Base-by-base conservation (phyloP, 805 yeast genomes). In the Saturnispora galanensis region DNA sequence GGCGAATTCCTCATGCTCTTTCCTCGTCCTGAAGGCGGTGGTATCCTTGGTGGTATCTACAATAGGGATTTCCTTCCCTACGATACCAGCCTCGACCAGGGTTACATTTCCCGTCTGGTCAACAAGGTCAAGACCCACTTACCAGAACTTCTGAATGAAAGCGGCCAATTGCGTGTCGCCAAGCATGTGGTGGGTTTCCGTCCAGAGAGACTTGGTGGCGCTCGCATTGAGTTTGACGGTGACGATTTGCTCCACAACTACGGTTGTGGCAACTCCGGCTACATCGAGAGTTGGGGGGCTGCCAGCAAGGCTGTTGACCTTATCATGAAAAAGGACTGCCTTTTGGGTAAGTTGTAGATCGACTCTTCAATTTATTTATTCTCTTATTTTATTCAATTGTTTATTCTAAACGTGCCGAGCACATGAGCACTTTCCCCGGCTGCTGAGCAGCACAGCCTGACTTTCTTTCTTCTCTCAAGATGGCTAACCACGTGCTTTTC, bases 21-120 rank as follows among this genome's bases (percentile, higher is more conserved):
- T 64, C 86, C 86, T 13, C 61, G 86, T 41, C 75, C 73, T 45
- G 86, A 80, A 56, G 85, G 86, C 10, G 82, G 83, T 40, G 65
- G 76, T 15, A 71, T 80, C 32, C 63, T 81, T 35, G 88, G 86
- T 5, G 86, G 86, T 1, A 57, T 61, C 29, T 56, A 57, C 42
- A 58, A 59, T 39, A 37, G 42, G 4, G 51, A 55, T 34, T 53
- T 58, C 10, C 46, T 52, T 2, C 38, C 32, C 1, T 56, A 38
- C 26, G 61, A 60, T 42, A 46, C 50, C 7, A 59, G 57, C 4
- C 68, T 74, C 15, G 68, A 72, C 43, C 65, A 66, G 3, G 69
- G 60, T 6, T 87, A 80, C 50, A 73, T 82, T 0, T 47, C 59
- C 4, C 67, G 62, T 1, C 51, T 81, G 9, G 55, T 70, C 10